Base-by-base conservation (phyloP, 1,284 basidiomycete species). In the Ceraceosorus bombacis region DNA sequence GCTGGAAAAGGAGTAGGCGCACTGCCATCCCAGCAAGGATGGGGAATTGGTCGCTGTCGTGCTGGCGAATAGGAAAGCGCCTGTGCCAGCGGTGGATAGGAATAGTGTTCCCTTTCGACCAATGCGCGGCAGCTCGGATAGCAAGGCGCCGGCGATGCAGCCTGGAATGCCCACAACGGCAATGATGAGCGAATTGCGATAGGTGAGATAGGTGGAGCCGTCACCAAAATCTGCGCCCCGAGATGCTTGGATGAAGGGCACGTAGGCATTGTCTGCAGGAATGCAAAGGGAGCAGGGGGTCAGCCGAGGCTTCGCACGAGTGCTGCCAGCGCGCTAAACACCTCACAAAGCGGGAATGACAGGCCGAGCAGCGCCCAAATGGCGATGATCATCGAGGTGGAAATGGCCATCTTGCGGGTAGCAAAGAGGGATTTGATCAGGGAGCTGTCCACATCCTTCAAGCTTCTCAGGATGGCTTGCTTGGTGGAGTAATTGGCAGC, bases 141-240 rank as follows among this genome's bases (percentile, higher is more conserved):
- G 78, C 77, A 61, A 41, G 1, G 59, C 41, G 27, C 58, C 61
- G 13, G 51, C 37, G 13, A 62, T 39, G 13, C 58, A 61, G 6
- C 41, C 51, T 13, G 58, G 61, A 7, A 51, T 41, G 13, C 60
- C 53, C 17, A 54, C 17, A 8, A 61, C 59, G 40, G 40, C 49
- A 17, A 49, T 41, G 12, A 54, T 60, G 36, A 53, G 6, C 1
- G 55, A 54, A 43, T 62, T 53, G 10, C 56, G 41, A n/a, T 59
- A 52, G 4, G 85, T 86, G 64, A 83, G 84, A 65, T 85, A 83
- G 2, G 82, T 72, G 0, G 84, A 84, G 1, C 82, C 81, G 59
- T 85, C 84, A 0, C 85, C 85, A 62, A 85, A 85, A 60, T 82
- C 74, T 1, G 83, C 82, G n/a, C 85, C 85, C 39, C 84, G 81